Evolutionary conservation across 768 basidiomycete species (phyloP).

Genomic region (Antrodiella citrinella): DNA sequence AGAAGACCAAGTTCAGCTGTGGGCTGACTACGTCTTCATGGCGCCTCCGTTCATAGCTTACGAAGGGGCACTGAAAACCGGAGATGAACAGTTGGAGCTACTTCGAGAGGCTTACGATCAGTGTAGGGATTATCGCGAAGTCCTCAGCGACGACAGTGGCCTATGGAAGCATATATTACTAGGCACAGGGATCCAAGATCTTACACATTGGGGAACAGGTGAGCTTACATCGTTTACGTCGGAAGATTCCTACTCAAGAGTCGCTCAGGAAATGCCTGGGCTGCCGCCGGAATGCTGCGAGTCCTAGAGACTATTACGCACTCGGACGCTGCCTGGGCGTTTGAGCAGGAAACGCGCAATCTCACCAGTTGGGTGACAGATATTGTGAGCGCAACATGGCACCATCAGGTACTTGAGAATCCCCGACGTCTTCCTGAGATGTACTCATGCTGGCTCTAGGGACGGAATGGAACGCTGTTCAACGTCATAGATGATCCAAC

Average conservation of each 20-base stretch:
- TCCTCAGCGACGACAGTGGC: slow-evolving; percentile 36
- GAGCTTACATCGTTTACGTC: no score
- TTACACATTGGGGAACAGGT: slow-evolving; percentile 54
- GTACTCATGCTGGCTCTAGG: slow-evolving; percentile 22
- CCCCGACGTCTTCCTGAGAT: slow-evolving; percentile 2
- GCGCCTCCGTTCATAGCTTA: slow-evolving; percentile 62
- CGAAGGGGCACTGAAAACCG: slow-evolving; percentile 42
- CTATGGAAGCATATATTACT: slow-evolving; percentile 51
- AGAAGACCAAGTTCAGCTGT: slow-evolving; percentile 42
- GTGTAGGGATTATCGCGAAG: slow-evolving; percentile 46
- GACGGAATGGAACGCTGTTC: slow-evolving; percentile 35
- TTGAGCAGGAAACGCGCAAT: slow-evolving; percentile 33
- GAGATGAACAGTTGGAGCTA: slow-evolving; percentile 25
- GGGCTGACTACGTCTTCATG: slow-evolving; percentile 57
- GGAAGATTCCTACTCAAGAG: background rate
- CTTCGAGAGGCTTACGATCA: slow-evolving; percentile 49
- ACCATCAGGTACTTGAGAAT: slow-evolving; percentile 37
- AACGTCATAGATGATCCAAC: slow-evolving; percentile 43
- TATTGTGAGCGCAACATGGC: slow-evolving; percentile 37
- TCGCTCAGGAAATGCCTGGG: slow-evolving; percentile 55
- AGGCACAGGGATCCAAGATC: slow-evolving; percentile 34
- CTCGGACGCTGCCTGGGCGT: slow-evolving; percentile 29
- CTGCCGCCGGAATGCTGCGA: slow-evolving; percentile 57
- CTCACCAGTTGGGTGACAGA: slow-evolving; percentile 48
- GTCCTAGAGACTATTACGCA: slow-evolving; percentile 47